Percentiles rank a stretch among this genome's conserved stretches.
Conservation (phyloP, 768 basidiomycete species). For the Mycena metata region DNA sequence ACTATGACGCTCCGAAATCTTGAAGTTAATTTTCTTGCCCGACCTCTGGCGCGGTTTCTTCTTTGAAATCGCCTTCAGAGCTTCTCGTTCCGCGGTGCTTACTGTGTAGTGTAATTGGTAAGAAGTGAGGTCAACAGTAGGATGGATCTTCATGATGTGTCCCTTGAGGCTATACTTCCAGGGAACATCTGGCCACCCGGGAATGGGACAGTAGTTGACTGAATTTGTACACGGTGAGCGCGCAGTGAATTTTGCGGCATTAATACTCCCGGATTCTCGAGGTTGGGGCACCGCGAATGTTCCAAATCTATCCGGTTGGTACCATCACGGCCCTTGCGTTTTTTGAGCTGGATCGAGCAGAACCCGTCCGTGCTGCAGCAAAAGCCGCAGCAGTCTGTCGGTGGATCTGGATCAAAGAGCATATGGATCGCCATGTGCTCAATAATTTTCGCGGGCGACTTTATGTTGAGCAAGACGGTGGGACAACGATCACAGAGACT, state of each 20-base stretch:
- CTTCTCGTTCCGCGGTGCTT: not conserved
- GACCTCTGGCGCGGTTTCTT: not conserved
- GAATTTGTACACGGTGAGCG: not conserved
- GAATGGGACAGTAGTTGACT: not conserved
- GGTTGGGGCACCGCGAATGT: conserved; percentile 4
- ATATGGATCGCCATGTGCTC: conserved; percentile 21
- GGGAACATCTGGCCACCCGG: not conserved
- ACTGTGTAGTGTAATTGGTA: not conserved
- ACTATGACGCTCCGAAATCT: conserved; percentile 4
- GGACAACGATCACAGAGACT: not conserved
- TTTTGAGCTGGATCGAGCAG: not conserved
- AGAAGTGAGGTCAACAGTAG: not conserved
- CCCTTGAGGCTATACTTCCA: conserved; percentile 1
- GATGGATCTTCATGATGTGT: conserved; percentile 3
- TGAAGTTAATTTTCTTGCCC: not conserved
- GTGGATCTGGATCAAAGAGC: not conserved
- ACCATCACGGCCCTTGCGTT: conserved; percentile 2
- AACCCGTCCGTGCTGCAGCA: conserved; percentile 4
- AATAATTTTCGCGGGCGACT: not conserved
- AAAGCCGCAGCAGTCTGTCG: conserved; percentile 7
- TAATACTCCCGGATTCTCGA: not conserved
- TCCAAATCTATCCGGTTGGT: not conserved
- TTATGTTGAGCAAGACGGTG: not conserved
- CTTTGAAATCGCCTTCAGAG: not conserved
- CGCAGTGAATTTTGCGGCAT: not conserved